Evolutionary conservation across 164 flowering plant species (phyloP).

Genomic region (Liquidambar formosana): DNA sequence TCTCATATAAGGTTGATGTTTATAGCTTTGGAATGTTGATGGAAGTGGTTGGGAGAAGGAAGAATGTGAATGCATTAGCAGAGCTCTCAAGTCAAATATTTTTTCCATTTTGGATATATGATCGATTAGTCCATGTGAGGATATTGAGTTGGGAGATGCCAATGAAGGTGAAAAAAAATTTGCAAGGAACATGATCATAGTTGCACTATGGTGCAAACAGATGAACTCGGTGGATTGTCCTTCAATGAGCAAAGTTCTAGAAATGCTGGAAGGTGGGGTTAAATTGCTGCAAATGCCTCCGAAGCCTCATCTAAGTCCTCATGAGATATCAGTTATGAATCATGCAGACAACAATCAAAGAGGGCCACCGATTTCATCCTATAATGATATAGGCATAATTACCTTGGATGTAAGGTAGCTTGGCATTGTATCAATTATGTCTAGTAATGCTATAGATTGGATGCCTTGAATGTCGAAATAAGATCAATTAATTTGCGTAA

Average conservation of each 20-base stretch:
- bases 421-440: not conserved
- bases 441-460: no score
- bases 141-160: not conserved
- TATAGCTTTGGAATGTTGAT: not conserved
- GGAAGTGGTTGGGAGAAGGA: conserved; percentile 12
- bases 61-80: conserved; percentile 4
- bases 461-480: no score
- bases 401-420: not conserved
- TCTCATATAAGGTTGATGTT: conserved; percentile 11
- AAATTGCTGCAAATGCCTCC: conserved; percentile 11
- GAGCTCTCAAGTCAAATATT: conserved; percentile 8
- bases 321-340: not conserved
- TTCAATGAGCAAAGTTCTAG: conserved; percentile 12
- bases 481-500: no score
- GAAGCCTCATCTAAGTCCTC: not conserved
- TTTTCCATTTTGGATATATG: conserved; percentile 16
- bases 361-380: not conserved
- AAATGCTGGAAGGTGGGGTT: conserved; percentile 18
- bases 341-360: not conserved
- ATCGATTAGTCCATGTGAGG: conserved; percentile 2
- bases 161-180: conserved; percentile 1
- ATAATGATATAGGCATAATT: not conserved
- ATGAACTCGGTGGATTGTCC: conserved; percentile 18
- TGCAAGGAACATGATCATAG: conserved; percentile 5
- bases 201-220: conserved; percentile 21